These are phyloP conservation scores for Trypanosoma rangeli DNA, from an alignment of 208 protist species.

Conservation along the genomic window DNA sequence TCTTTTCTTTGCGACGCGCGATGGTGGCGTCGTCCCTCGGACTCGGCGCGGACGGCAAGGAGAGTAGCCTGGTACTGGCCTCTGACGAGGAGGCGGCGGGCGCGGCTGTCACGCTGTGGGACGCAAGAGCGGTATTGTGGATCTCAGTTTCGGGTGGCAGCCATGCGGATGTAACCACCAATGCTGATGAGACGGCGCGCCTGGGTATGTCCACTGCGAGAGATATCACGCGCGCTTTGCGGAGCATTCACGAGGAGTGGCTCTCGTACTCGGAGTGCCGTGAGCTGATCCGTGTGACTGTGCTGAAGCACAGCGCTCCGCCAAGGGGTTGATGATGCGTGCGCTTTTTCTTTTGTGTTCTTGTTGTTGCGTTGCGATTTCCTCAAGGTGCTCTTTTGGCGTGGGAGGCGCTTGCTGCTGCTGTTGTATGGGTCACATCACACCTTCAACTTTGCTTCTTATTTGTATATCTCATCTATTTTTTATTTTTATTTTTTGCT, in stretches of 20 bases:
- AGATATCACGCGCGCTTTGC: constrained; percentile 1
- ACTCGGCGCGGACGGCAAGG: neutral
- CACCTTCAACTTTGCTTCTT: neutral
- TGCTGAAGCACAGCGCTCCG: constrained; percentile 60
- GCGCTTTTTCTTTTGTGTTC: neutral
- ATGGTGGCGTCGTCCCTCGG: constrained; percentile 8
- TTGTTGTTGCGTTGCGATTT: neutral
- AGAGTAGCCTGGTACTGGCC: neutral
- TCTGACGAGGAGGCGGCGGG: neutral
- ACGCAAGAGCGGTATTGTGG: constrained; percentile 32
- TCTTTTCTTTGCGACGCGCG: constrained; percentile 44
- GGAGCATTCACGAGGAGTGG: constrained; percentile 27
- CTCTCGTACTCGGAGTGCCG: constrained; percentile 72
- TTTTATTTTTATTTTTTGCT: neutral
- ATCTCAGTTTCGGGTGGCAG: neutral
- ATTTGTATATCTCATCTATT: neutral
- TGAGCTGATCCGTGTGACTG: constrained; percentile 60
- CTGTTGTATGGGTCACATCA: too few species aligned
- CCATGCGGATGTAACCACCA: neutral
- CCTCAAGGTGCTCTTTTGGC: too few species aligned
- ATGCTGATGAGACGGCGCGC: neutral
- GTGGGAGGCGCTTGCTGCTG: too few species aligned
- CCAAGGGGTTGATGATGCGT: constrained; percentile 45
- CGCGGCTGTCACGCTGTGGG: constrained; percentile 27
- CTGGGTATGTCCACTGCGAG: constrained; percentile 1